Conservation (phyloP, 306 rosid species). For the Cyamopsis tetragonoloba region DNA sequence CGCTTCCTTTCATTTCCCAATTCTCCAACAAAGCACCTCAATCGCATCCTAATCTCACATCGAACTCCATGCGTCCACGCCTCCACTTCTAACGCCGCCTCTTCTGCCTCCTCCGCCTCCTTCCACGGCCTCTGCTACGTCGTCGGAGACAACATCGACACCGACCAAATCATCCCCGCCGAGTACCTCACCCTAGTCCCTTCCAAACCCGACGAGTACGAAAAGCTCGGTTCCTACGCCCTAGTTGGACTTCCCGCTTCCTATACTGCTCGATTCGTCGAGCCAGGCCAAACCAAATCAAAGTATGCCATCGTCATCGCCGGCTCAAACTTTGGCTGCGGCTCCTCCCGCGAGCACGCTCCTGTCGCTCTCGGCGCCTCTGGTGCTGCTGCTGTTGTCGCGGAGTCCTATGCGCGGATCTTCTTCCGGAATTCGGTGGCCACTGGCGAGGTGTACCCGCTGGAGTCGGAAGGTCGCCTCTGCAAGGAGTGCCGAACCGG, state of each 20-base stretch:
- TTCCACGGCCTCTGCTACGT: slow-evolving; percentile 97
- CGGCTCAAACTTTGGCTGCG: slow-evolving; percentile 92
- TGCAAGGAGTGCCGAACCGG: slow-evolving; percentile 64
- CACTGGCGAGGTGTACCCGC: slow-evolving; percentile 59
- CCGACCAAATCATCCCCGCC: slow-evolving; percentile 96
- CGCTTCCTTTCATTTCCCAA: slow-evolving; percentile 37
- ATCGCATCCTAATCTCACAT: background rate
- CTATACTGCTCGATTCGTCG: slow-evolving; percentile 61
- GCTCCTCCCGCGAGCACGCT: slow-evolving; percentile 96
- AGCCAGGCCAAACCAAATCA: slow-evolving; percentile 55
- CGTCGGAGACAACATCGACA: slow-evolving; percentile 84
- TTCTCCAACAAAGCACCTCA: background rate
- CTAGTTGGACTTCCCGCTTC: slow-evolving; percentile 75
- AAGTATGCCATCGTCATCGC: slow-evolving; percentile 68
- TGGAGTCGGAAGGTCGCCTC: slow-evolving; percentile 34
- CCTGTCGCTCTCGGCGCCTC: slow-evolving; percentile 97
- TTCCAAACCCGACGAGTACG: slow-evolving; percentile 83
- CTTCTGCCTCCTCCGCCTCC: slow-evolving; percentile 23
- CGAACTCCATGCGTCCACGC: slow-evolving; percentile 28
- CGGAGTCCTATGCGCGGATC: slow-evolving; percentile 85
- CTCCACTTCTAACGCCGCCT: slow-evolving; percentile 22
- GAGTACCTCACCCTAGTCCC: slow-evolving; percentile 89
- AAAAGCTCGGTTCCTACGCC: slow-evolving; percentile 87
- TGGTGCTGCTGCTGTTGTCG: slow-evolving; percentile 74
- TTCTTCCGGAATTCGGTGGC: slow-evolving; percentile 93